Evolutionary conservation across 1,284 basidiomycete species (phyloP), one percentile per base, ranked within the genome.

Genomic region (Neolentinus lepideus): DNA sequence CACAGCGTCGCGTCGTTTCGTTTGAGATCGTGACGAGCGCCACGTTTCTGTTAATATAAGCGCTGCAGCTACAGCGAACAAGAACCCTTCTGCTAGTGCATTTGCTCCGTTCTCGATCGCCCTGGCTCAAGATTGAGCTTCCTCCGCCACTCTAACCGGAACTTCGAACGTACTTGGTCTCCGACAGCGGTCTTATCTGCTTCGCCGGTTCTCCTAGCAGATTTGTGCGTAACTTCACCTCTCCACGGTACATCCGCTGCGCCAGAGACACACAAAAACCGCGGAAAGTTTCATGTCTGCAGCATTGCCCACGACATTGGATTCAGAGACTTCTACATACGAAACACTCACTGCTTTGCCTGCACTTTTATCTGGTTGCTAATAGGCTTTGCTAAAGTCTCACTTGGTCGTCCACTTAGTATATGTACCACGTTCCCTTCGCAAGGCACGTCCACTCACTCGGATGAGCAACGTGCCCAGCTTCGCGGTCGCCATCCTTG

Each of bases 81-180:
- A 78, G 65, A 95, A 95, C 0, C 88, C 85, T 70, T 94, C 92
- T 0, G 92, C 92, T 11, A 95, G 73, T 16, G 85, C 80, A 58
- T 92, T 93, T 12, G 92, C 90, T 14, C 92, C 92, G 63, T 89
- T 93, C 63, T 94, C 91, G 54, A 94, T 90, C 0, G 92, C 92
- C 62, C 92, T 94, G 60, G 14, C 12, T 22, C 8, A 31, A 1
- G 51, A 26, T 8, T 43, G 55, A 19, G n/a, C 52, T n/a, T 46
- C 48, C 22, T 33, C 27, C 29, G 12, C 29, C 4, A 12, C 4
- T 4, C 12, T 12, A 31, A 31, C n/a, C n/a, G 29, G 29, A 12
- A 12, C 6, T 31, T 25, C n/a, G 46, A 14, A 73, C 78, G 61
- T 60, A 92, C 91, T 81, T 80, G 14, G 85, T 80, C 68, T 95